Base-by-base conservation (phyloP, 2,329 filamentous ascomycete species). In the Hymenoscyphus fraxineus region DNA sequence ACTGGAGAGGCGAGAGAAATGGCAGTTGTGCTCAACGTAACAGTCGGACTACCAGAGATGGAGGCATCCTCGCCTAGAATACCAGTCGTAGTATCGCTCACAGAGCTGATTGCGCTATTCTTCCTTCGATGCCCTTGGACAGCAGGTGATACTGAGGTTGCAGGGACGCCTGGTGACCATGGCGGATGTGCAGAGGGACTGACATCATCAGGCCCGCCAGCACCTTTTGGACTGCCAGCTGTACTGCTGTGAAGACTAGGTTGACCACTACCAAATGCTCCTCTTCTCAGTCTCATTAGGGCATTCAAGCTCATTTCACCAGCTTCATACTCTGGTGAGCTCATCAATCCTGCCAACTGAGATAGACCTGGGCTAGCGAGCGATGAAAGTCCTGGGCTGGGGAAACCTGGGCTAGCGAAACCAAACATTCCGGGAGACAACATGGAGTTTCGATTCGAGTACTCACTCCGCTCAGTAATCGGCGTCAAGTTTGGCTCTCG, bases 391-490 rank as follows among this genome's bases (percentile, higher is more conserved):
- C 77, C 74, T 41, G 19, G 44, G 10, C 44, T 51, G 13, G 58
- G 22, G n/a, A 38, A 31, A 12, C 77, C 74, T 41, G 19, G 44
- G 10, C 44, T 51, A 5, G 58, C 40, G n/a, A 38, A 31, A 31
- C 39, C 39, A 58, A 78, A 78, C 62, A 79, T 78, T 31, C 77
- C 77, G 39, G 87, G 78, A 7, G 81, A 82, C 66, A 94, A 80
- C 65, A 96, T 86, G 0, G 91, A 96, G 75, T 97, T 98, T 56
- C 95, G 87, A 65, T 96, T 97, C 54, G 92, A 97, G 80, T 96
- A 97, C 77, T 99, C 95, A 65, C 92, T 96, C 13, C 93, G 86
- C 76, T 98, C 95, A 0, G 94, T 98, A 71, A 99, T 98, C 6
- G 95, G 95, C 0, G 95, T 98, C 58, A 99, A 80, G 72, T 95